Evolutionary conservation across 2,329 filamentous ascomycete species (phyloP).

Genomic region (Cordyceps militaris): DNA sequence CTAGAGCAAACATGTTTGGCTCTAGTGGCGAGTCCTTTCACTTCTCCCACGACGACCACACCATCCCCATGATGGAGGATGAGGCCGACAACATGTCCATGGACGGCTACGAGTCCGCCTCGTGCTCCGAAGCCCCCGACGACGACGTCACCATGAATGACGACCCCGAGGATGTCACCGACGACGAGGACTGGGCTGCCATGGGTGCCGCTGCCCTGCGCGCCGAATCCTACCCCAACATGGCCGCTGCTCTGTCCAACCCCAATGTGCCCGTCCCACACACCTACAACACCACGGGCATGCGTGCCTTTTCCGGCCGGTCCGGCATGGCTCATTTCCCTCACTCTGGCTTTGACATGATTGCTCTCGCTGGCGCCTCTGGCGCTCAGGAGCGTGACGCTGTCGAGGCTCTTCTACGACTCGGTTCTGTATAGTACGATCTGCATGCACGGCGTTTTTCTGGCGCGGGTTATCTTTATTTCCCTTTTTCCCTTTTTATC

Average conservation of each 20-base stretch:
- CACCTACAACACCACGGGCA: slow-evolving; percentile 40
- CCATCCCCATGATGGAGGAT: slow-evolving; percentile 60
- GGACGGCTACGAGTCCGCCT: slow-evolving; percentile 61
- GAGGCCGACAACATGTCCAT: slow-evolving; percentile 95
- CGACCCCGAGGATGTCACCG: slow-evolving; percentile 78
- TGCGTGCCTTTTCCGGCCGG: slow-evolving; percentile 43
- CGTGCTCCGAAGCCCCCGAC: slow-evolving; percentile 67
- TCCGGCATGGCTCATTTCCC: slow-evolving; percentile 49
- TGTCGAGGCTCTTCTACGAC: slow-evolving; percentile 70
- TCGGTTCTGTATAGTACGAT: slow-evolving; percentile 66
- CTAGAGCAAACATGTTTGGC: slow-evolving; percentile 42
- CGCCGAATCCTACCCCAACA: slow-evolving; percentile 54
- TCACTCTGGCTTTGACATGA: slow-evolving; percentile 46
- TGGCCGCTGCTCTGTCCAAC: slow-evolving; percentile 45
- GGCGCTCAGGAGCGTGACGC: slow-evolving; percentile 74
- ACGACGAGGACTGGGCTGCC: slow-evolving; percentile 92
- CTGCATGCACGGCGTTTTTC: slow-evolving; percentile 49
- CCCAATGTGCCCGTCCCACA: slow-evolving; percentile 27
- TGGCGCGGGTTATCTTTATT: slow-evolving; percentile 9
- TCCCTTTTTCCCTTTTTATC: slow-evolving; percentile 11
- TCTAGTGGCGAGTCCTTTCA: slow-evolving; percentile 65
- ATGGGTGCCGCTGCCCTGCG: slow-evolving; percentile 82
- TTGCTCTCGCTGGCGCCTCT: slow-evolving; percentile 43
- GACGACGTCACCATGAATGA: slow-evolving; percentile 62
- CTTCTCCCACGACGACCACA: slow-evolving; percentile 66